A percentile compares a stretch with the other conserved stretches of the same genome.
These are phyloP conservation scores for Taxillus chinensis DNA, from an alignment of 164 flowering plant genomes.

Conservation along the genomic window DNA sequence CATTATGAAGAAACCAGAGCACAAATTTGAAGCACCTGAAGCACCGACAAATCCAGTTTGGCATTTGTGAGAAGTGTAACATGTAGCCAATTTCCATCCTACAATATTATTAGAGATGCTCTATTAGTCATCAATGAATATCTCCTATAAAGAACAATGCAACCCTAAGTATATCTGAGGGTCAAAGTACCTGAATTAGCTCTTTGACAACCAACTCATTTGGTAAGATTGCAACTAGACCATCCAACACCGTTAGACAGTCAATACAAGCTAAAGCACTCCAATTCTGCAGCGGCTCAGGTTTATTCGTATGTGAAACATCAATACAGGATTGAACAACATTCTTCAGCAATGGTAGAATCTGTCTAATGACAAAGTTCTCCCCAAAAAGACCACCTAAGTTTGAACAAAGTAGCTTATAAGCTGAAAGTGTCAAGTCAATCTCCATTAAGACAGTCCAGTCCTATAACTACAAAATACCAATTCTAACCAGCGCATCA, in stretches of 20 bases:
- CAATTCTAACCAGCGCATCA: slow-evolving; percentile 92
- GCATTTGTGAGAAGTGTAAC: slow-evolving; percentile 57
- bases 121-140: slow-evolving; percentile 6
- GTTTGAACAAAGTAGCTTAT: slow-evolving; percentile 10
- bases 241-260: slow-evolving; percentile 57
- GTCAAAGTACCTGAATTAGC: slow-evolving; percentile 53
- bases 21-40: slow-evolving; percentile 48
- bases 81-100: slow-evolving; percentile 57
- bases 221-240: slow-evolving; percentile 49
- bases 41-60: slow-evolving; percentile 49
- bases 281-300: slow-evolving; percentile 91
- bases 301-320: slow-evolving; percentile 38
- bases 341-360: slow-evolving; percentile 66
- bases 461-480: slow-evolving; percentile 33
- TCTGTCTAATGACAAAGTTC: slow-evolving; percentile 52
- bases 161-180: not conserved
- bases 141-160: not conserved
- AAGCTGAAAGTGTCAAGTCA: slow-evolving; percentile 10
- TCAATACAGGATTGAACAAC: slow-evolving; percentile 51
- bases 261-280: slow-evolving; percentile 64
- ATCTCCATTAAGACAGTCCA: slow-evolving; percentile 3
- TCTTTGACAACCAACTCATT: slow-evolving; percentile 60
- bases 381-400: slow-evolving; percentile 85
- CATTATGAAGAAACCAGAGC: not conserved
- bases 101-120: slow-evolving; percentile 17